Conservation (phyloP, 2,329 filamentous ascomycete genomes). For the Pyrenochaeta sp. region DNA sequence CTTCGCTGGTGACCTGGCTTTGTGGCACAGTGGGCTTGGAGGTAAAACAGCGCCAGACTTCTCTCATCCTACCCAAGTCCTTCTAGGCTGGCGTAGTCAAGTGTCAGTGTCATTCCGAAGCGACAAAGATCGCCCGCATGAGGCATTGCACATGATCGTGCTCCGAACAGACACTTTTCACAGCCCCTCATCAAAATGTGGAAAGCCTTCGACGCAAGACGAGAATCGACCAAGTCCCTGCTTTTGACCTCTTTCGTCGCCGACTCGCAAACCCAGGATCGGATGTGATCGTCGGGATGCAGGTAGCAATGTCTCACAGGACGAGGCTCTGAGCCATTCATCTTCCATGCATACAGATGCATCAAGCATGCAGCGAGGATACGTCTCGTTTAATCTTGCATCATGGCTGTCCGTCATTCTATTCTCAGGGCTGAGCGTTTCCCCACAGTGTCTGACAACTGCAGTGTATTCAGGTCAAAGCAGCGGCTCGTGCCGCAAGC, state of each 20-base stretch:
- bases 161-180: no score
- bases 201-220: no score
- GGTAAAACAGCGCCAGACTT: no score
- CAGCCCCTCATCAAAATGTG: no score
- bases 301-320: neutral
- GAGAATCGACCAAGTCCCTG: neutral
- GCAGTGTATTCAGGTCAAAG: no score
- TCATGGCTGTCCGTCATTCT: slow-evolving; percentile 7
- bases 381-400: slow-evolving; percentile 10
- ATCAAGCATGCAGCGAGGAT: neutral
- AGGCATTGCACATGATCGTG: no score
- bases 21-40: neutral
- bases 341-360: neutral
- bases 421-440: slow-evolving; percentile 1
- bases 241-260: no score
- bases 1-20: slow-evolving; percentile 7
- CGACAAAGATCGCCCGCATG: no score
- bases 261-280: neutral
- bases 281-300: neutral
- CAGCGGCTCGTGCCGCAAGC: neutral
- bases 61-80: no score
- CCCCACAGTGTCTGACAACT: slow-evolving; percentile 1
- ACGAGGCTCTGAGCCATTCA: neutral
- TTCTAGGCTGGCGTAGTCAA: no score
- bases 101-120: no score